These are phyloP conservation scores for Saccharomyces hybrid DNA, from an alignment of 1,139 yeast genomes.

Conservation along the genomic window DNA sequence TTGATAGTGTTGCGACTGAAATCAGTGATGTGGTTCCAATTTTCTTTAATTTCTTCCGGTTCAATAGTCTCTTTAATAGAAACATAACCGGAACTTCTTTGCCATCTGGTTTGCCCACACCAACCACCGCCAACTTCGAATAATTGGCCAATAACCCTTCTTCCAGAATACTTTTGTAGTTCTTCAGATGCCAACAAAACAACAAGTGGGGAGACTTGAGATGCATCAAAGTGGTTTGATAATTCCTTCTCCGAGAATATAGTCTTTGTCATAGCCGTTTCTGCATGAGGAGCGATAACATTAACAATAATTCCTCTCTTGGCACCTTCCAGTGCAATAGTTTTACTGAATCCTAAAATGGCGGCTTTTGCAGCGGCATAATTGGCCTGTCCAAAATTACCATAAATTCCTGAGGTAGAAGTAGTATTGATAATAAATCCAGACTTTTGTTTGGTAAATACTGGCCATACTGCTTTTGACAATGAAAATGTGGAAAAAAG, in stretches of 20 bases:
- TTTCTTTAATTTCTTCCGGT: slow-evolving; percentile 64
- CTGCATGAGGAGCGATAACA: slow-evolving; percentile 93
- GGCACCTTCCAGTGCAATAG: slow-evolving; percentile 86
- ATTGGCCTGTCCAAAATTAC: slow-evolving; percentile 96
- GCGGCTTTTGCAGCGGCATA: slow-evolving; percentile 92
- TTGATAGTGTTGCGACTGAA: slow-evolving; percentile 42
- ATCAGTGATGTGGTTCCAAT: slow-evolving; percentile 59
- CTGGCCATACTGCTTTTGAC: slow-evolving; percentile 90
- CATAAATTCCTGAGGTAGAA: slow-evolving; percentile 94
- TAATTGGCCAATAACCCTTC: slow-evolving; percentile 48
- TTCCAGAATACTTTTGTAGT: slow-evolving; percentile 36
- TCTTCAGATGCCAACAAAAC: slow-evolving; percentile 71
- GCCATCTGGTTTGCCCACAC: slow-evolving; percentile 94
- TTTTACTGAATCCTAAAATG: slow-evolving; percentile 73
- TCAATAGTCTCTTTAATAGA: slow-evolving; percentile 44
- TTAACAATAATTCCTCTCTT: slow-evolving; percentile 69
- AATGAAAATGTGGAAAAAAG: slow-evolving; percentile 73
- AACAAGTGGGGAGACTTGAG: slow-evolving; percentile 84
- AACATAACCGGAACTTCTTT: slow-evolving; percentile 81
- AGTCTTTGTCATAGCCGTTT: slow-evolving; percentile 92
- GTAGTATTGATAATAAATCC: slow-evolving; percentile 86
- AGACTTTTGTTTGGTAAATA: slow-evolving; percentile 64
- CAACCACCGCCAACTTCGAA: slow-evolving; percentile 86
- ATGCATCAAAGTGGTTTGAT: slow-evolving; percentile 75
- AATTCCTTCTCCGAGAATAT: slow-evolving; percentile 70